Percentiles rank a stretch among this genome's conserved stretches.
Conservation (phyloP, 2,329 filamentous ascomycete species). For the Hymenoscyphus fraxineus region DNA sequence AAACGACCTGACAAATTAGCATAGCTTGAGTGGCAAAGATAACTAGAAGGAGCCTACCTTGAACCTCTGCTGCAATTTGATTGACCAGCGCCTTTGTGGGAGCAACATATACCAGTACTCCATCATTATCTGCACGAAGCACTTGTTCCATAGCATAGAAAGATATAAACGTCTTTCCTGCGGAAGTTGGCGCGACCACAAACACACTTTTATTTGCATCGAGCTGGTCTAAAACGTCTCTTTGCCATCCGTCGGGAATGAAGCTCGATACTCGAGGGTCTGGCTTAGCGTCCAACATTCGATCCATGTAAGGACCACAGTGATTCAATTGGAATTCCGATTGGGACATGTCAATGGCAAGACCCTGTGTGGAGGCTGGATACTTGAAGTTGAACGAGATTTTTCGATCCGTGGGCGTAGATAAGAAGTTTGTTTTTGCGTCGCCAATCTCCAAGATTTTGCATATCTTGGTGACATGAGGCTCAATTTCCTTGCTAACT, state of each 20-base stretch:
- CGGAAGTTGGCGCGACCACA: constrained; percentile 72
- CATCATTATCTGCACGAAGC: constrained; percentile 63
- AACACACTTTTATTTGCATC: constrained; percentile 68
- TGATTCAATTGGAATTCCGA: constrained; percentile 64
- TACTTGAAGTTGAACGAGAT: constrained; percentile 45
- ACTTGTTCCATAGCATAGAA: constrained; percentile 82
- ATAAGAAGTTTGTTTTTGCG: constrained; percentile 25
- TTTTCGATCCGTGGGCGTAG: constrained; percentile 34
- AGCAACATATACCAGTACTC: constrained; percentile 72
- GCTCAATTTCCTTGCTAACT: constrained; percentile 41
- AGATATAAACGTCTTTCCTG: constrained; percentile 79
- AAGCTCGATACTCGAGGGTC: constrained; percentile 67
- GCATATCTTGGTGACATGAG: constrained; percentile 34
- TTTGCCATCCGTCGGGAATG: constrained; percentile 72
- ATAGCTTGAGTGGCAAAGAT: not conserved
- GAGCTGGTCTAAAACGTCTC: constrained; percentile 68
- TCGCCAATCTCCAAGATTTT: constrained; percentile 36
- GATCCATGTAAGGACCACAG: constrained; percentile 70
- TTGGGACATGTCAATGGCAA: constrained; percentile 38
- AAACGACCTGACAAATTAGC: constrained; percentile 47
- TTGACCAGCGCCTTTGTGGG: constrained; percentile 81
- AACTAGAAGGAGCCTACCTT: constrained; percentile 42
- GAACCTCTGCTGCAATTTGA: constrained; percentile 76
- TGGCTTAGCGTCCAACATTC: constrained; percentile 64
- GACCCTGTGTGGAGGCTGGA: constrained; percentile 29